Conservation (phyloP, 441 rosid genomes). For the Raphanus hybrid region DNA sequence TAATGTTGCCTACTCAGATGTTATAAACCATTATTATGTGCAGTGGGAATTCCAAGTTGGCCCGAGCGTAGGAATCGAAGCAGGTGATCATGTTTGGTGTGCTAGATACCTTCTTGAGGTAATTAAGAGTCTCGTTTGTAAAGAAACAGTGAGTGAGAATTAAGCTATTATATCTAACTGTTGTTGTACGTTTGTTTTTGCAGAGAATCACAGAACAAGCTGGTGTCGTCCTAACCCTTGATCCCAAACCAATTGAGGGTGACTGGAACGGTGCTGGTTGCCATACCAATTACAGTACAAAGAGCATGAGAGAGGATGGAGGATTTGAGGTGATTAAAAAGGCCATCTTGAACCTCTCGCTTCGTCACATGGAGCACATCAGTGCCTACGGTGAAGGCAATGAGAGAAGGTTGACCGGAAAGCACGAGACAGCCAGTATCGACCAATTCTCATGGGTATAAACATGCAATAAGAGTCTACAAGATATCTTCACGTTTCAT, state of each 20-base stretch:
- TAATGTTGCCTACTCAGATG: constrained; percentile 5
- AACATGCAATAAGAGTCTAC: background rate
- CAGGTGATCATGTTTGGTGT: constrained; percentile 92
- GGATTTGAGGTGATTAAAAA: constrained; percentile 89
- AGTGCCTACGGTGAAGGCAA: constrained; percentile 98
- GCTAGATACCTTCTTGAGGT: constrained; percentile 99
- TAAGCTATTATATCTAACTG: constrained; percentile 4
- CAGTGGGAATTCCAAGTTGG: constrained; percentile 99
- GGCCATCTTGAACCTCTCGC: constrained; percentile 89
- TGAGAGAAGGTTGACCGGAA: constrained; percentile 96
- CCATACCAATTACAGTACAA: constrained; percentile 96
- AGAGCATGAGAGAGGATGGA: constrained; percentile 95
- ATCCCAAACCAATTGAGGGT: constrained; percentile 96
- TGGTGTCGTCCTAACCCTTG: constrained; percentile 90
- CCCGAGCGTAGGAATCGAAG: constrained; percentile 97
- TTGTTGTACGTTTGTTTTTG: constrained; percentile 33
- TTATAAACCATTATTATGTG: constrained; percentile 30
- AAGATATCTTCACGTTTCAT: background rate
- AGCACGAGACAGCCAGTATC: constrained; percentile 96
- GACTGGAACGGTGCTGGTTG: constrained; percentile 99
- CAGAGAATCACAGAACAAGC: constrained; percentile 99
- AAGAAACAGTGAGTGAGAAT: background rate
- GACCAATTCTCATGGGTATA: constrained; percentile 89
- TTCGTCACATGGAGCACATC: constrained; percentile 89
- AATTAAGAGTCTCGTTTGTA: constrained; percentile 8